Percentiles rank a stretch among this genome's conserved stretches.
Evolutionary conservation across 805 yeast species (phyloP).

Genomic region (Cyberlindnera mrakii): DNA sequence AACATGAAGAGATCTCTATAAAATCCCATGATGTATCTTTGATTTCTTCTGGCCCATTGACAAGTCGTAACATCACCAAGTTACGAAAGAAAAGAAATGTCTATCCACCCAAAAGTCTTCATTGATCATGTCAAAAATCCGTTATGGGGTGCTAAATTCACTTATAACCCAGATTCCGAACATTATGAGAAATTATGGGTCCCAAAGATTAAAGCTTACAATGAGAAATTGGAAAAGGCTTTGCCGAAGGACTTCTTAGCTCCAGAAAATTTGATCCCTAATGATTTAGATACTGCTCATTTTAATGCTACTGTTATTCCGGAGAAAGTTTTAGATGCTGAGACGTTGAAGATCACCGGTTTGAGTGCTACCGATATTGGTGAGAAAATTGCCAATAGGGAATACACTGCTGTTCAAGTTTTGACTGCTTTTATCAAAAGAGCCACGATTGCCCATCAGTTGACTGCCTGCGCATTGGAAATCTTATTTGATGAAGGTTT

Average conservation of each 20-base stretch:
- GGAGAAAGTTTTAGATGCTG: slow-evolving; percentile 8
- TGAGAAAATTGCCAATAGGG: not conserved
- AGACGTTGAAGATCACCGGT: too few relatives aligned
- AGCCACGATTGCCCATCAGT: slow-evolving; percentile 51
- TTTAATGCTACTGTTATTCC: slow-evolving; percentile 17
- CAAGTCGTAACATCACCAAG: too few relatives aligned
- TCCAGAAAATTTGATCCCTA: slow-evolving; percentile 10
- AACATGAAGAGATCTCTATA: too few relatives aligned
- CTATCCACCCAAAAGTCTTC: not conserved
- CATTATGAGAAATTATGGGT: slow-evolving; percentile 11
- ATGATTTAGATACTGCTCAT: slow-evolving; percentile 8
- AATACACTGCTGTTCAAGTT: slow-evolving; percentile 6
- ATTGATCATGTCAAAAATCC: slow-evolving; percentile 11
- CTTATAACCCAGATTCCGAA: slow-evolving; percentile 6
- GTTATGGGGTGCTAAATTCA: not conserved
- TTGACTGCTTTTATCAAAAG: slow-evolving; percentile 43
- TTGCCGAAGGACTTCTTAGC: slow-evolving; percentile 3
- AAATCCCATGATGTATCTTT: too few relatives aligned
- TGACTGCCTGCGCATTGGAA: slow-evolving; percentile 30
- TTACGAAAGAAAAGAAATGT: too few relatives aligned
- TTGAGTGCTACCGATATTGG: not conserved
- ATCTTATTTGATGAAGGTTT: slow-evolving; percentile 51
- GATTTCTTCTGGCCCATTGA: too few relatives aligned
- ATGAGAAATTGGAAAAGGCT: slow-evolving; percentile 9
- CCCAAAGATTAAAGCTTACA: slow-evolving; percentile 17